Evolutionary conservation across 2,329 filamentous ascomycete species (phyloP).

Genomic region (Polytolypa hystricis): DNA sequence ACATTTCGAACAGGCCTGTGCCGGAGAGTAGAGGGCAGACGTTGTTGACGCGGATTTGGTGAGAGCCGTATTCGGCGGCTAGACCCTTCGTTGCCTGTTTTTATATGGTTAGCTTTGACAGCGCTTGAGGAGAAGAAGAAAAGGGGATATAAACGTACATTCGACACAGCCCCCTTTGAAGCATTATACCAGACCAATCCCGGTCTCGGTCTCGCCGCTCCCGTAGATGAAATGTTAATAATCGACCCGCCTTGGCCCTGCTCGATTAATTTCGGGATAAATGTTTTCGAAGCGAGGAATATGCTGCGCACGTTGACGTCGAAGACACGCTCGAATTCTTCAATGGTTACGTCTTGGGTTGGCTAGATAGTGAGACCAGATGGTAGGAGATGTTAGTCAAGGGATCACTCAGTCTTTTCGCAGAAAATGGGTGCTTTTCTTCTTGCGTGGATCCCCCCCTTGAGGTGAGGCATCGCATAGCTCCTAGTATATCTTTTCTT

Average conservation of each 20-base stretch:
- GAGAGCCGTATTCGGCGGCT: slow-evolving; percentile 60
- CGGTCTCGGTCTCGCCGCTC: slow-evolving; percentile 30
- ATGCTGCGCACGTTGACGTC: slow-evolving; percentile 36
- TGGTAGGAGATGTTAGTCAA: neutral
- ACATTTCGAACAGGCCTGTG: slow-evolving; percentile 49
- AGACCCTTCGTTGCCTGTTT: slow-evolving; percentile 51
- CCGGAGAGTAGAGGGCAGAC: slow-evolving; percentile 58
- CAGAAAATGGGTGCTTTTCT: neutral
- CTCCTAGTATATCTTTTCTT: neutral
- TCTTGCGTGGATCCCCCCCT: neutral
- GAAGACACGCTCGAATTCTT: slow-evolving; percentile 35
- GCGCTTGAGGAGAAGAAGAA: neutral
- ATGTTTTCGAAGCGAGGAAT: slow-evolving; percentile 24
- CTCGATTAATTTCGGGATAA: slow-evolving; percentile 27
- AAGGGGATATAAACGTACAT: slow-evolving; percentile 20
- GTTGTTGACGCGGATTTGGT: slow-evolving; percentile 62
- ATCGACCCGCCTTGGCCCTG: slow-evolving; percentile 32
- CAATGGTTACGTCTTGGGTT: slow-evolving; percentile 31
- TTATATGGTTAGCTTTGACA: too few relatives aligned
- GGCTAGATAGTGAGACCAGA: slow-evolving; percentile 17
- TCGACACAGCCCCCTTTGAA: slow-evolving; percentile 34
- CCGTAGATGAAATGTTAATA: slow-evolving; percentile 36
- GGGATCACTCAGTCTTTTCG: neutral
- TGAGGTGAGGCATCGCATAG: neutral
- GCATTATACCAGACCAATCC: slow-evolving; percentile 38